Evolutionary conservation across 2,329 filamentous ascomycete genomes (phyloP).

Genomic region (Zelopaecilomyces penicillatus): DNA sequence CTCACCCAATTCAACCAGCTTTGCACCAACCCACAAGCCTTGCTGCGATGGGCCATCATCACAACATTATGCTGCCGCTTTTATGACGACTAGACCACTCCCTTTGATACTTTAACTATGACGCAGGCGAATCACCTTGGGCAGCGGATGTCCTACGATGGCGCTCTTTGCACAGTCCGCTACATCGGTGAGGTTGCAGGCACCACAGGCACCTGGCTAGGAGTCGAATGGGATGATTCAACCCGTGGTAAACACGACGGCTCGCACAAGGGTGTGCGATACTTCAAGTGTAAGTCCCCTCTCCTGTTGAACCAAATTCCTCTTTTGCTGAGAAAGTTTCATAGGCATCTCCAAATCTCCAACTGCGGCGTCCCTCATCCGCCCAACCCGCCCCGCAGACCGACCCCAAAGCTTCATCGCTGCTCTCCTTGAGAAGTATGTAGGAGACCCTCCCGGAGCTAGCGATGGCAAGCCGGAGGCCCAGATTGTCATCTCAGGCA

Average conservation of each 20-base stretch:
- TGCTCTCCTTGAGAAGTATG: constrained; percentile 79
- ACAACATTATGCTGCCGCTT: too few species aligned
- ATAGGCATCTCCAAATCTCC: constrained; percentile 52
- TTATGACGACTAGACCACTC: too few species aligned
- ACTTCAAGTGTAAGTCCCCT: constrained; percentile 64
- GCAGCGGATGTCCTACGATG: constrained; percentile 72
- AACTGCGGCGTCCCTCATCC: constrained; percentile 79
- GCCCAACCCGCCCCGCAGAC: constrained; percentile 65
- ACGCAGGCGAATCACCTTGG: constrained; percentile 42
- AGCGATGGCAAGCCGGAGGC: constrained; percentile 28
- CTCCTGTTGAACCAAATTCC: background rate
- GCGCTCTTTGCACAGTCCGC: constrained; percentile 72
- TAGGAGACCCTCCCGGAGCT: constrained; percentile 39
- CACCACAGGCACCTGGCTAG: constrained; percentile 75
- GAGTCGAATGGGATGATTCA: constrained; percentile 93
- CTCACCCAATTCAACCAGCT: too few species aligned
- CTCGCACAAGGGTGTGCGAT: constrained; percentile 65
- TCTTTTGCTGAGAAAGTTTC: background rate
- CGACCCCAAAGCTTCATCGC: constrained; percentile 63
- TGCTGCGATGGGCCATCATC: too few species aligned
- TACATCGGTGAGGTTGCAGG: constrained; percentile 71
- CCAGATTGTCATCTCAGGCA: constrained; percentile 63
- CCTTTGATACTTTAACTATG: constrained; percentile 23
- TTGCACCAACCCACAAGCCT: too few species aligned
- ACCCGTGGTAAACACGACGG: constrained; percentile 85